Conservation (phyloP, 371 early-diverging fungal species). For the Parasitella parasitica region DNA sequence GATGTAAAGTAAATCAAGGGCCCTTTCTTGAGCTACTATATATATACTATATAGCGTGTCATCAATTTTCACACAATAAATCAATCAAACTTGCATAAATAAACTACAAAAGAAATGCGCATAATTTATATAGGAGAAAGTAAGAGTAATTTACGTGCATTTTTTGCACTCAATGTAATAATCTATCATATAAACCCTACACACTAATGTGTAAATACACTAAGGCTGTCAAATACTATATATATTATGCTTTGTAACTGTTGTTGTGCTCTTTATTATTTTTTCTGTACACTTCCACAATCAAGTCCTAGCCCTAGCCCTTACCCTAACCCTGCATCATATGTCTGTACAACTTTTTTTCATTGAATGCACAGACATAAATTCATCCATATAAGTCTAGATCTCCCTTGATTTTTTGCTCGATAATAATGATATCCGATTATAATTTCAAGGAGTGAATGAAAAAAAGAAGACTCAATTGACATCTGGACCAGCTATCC, state of each 20-base stretch:
- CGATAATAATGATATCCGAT: background rate
- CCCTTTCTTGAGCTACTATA: background rate
- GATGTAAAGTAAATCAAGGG: slow-evolving; percentile 21
- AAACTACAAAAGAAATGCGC: background rate
- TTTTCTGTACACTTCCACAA: too few species aligned
- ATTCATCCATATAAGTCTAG: slow-evolving; percentile 7
- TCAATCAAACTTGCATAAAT: background rate
- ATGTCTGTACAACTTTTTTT: too few species aligned
- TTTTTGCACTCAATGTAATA: background rate
- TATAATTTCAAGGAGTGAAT: slow-evolving; percentile 2
- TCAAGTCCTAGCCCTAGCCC: too few species aligned
- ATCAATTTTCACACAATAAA: background rate
- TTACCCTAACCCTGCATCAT: too few species aligned
- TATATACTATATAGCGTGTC: background rate
- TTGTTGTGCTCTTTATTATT: too few species aligned
- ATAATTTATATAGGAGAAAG: background rate
- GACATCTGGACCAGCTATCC: background rate
- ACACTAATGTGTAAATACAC: too few species aligned
- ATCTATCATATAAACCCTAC: too few species aligned
- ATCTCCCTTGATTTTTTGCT: slow-evolving; percentile 6
- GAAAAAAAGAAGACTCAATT: background rate
- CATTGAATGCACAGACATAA: slow-evolving; percentile 2
- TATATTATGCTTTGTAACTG: too few species aligned
- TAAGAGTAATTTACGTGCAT: background rate
- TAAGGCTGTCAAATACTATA: too few species aligned